Base-by-base conservation (phyloP, 73 alveolate genomes). In the Chromera velia region DNA sequence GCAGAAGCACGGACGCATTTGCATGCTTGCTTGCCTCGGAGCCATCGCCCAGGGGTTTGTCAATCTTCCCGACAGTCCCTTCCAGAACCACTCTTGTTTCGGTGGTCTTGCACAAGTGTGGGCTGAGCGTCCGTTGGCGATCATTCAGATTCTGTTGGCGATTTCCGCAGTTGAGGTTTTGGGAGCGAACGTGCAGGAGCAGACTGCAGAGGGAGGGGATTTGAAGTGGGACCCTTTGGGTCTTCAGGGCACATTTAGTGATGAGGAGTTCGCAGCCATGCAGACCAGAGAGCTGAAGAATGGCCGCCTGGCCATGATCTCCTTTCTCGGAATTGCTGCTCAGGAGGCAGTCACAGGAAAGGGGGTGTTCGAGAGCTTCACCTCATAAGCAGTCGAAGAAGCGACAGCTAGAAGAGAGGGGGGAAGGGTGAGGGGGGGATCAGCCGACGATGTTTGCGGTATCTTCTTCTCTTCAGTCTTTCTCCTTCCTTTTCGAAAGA, bases 11-110 rank as follows among this genome's bases (percentile, higher is more conserved):
- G 85, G 85, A 32, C 34, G 85, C 72, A 65, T 69, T 34, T 69
- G 80, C 80, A 77, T 77, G 85, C 33, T 69, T 22, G 83, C 83
- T 63, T 69, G 73, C 72, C 72, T 77, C 32, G 88, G 88, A 1
- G 64, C 64, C 63, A 76, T 76, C 33, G 84, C 24, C 27, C 84
- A n/a, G n/a, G n/a, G n/a, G n/a, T n/a, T n/a, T n/a, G n/a, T n/a
- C n/a, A n/a, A n/a, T n/a, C n/a, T n/a, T n/a, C n/a, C n/a, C n/a
- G n/a, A n/a, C n/a, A n/a, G n/a, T n/a, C n/a, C n/a, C n/a, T n/a
- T n/a, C n/a, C n/a, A n/a, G n/a, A n/a, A n/a, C n/a, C n/a, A n/a
- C n/a, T n/a, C n/a, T 4, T 40, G 22, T 4, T 40, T 40, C 55
- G 55, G 55, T 7, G 55, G 22, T 13, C 13, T 40, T 13, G 13